Conservation (phyloP, 2,329 filamentous ascomycete species). For the Hypoxylon rubiginosum region DNA sequence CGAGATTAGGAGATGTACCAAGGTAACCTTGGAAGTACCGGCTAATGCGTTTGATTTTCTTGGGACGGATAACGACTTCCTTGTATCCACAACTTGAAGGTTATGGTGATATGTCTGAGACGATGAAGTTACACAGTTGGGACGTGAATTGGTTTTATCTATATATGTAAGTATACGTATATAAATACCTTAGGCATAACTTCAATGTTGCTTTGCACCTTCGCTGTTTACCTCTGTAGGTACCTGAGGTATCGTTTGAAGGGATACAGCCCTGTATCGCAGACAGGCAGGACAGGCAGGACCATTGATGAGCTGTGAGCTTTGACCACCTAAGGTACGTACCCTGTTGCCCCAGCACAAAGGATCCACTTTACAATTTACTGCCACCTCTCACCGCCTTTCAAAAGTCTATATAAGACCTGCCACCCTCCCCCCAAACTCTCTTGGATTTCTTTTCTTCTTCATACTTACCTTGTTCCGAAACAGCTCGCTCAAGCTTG, state of each 20-base stretch:
- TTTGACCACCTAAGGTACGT: no score
- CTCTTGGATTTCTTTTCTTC: slow-evolving; percentile 35
- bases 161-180: neutral
- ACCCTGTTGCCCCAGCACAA: no score
- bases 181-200: slow-evolving; percentile 28
- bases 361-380: no score
- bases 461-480: slow-evolving; percentile 56
- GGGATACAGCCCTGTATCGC: neutral
- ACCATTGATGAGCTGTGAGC: no score
- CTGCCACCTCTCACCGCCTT: no score
- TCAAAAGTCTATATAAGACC: neutral
- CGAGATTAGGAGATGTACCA: neutral
- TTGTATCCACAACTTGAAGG: neutral
- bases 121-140: neutral
- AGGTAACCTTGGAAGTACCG: neutral
- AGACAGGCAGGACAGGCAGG: no score
- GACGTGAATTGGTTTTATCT: neutral
- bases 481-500: slow-evolving; percentile 48
- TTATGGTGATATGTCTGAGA: neutral
- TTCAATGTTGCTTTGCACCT: no score
- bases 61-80: neutral
- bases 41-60: neutral
- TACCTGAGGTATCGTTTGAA: no score
- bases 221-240: no score
- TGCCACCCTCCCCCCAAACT: slow-evolving; percentile 4